These are phyloP conservation scores for Chaetoceros muelleri DNA, from an alignment of 108 stramenopile species.

Conservation along the genomic window DNA sequence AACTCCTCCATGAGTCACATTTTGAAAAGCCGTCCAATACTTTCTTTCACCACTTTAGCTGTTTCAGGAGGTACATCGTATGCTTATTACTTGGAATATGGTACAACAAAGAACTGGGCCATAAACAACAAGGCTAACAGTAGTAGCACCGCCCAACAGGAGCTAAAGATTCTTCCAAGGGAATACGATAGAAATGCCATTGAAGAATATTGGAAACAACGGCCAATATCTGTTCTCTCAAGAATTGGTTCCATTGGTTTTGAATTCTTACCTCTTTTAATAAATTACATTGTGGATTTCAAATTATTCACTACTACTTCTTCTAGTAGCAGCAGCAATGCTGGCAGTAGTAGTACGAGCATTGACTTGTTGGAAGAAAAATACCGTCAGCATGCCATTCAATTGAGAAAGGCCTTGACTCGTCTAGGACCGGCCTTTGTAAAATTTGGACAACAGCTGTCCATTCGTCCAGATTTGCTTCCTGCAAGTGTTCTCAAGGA, in stretches of 20 bases:
- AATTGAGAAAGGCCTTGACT: slow-evolving; percentile 52
- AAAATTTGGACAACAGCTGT: slow-evolving; percentile 85
- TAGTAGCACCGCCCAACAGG: background rate
- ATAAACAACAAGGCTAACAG: no score
- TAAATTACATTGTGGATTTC: slow-evolving; percentile 24
- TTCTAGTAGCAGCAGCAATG: background rate
- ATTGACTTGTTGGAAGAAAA: slow-evolving; percentile 4
- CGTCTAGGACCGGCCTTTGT: slow-evolving; percentile 91
- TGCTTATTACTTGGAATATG: no score
- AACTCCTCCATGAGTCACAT: no score
- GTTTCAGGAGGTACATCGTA: no score
- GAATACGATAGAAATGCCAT: slow-evolving; percentile 48
- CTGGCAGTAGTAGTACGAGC: background rate
- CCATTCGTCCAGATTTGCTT: slow-evolving; percentile 89
- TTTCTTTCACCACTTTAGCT: no score
- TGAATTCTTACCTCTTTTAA: slow-evolving; percentile 41
- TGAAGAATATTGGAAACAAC: slow-evolving; percentile 48
- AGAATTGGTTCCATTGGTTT: slow-evolving; percentile 32
- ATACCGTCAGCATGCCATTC: slow-evolving; percentile 25
- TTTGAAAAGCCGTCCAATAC: no score
- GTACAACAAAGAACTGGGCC: no score
- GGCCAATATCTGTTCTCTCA: slow-evolving; percentile 45
- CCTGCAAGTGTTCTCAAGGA: slow-evolving; percentile 77
- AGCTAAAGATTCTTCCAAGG: slow-evolving; percentile 27
- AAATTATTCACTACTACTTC: slow-evolving; percentile 9